Conservation (phyloP, 2,329 filamentous ascomycete species). For the Dactylellina haptotyla region DNA sequence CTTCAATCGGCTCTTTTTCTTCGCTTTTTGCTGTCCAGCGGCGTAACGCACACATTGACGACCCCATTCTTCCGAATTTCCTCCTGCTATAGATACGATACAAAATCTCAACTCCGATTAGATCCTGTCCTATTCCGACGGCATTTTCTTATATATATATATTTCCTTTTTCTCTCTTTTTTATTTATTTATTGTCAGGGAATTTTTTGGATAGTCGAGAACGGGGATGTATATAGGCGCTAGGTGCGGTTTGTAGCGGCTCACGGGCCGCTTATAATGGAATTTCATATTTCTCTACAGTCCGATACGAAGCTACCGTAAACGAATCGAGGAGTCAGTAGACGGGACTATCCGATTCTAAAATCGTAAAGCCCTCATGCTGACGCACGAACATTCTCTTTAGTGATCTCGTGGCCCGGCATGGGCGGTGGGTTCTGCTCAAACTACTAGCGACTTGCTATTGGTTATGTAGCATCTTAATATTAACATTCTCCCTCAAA, state of each 20-base stretch:
- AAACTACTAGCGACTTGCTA: too few relatives aligned
- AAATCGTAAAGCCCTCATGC: conserved; percentile 11
- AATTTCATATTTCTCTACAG: conserved; percentile 17
- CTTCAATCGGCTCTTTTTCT: not conserved
- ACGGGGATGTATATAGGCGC: conserved; percentile 54
- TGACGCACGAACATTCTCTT: conserved; percentile 24
- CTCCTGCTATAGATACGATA: conserved; percentile 39
- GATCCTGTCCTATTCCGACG: conserved; percentile 13
- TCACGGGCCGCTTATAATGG: conserved; percentile 34
- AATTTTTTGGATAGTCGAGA: conserved; percentile 35
- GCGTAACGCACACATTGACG: conserved; percentile 18
- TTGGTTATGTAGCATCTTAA: too few relatives aligned
- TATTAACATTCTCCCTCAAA: conserved; percentile 23
- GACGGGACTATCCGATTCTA: not conserved
- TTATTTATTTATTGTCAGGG: conserved; percentile 15
- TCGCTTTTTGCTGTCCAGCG: conserved; percentile 25
- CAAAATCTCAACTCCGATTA: conserved; percentile 53
- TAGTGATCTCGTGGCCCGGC: not conserved
- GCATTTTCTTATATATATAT: conserved; percentile 30
- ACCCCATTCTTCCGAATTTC: conserved; percentile 18
- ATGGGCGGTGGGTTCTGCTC: conserved; percentile 1
- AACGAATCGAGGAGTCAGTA: not conserved
- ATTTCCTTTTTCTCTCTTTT: not conserved
- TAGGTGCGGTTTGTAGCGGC: conserved; percentile 47
- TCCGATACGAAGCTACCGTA: not conserved